A percentile compares a stretch with the other conserved stretches of the same genome.
These are phyloP conservation scores for Arthrobotrys entomopaga DNA, from an alignment of 2,329 filamentous ascomycete species.

Conservation along the genomic window DNA sequence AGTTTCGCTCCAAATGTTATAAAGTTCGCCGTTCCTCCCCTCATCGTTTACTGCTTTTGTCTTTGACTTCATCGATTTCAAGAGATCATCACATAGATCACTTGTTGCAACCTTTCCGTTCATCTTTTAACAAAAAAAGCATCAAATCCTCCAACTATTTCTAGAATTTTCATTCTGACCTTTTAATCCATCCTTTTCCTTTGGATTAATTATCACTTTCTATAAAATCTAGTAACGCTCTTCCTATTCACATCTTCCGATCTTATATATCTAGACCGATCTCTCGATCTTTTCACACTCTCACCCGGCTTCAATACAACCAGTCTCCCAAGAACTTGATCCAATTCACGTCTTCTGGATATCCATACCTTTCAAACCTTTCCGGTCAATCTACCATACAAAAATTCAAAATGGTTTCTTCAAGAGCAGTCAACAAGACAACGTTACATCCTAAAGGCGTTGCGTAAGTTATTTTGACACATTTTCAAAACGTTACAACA, in stretches of 20 bases:
- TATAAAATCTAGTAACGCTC: neutral
- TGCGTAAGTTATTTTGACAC: constrained; percentile 39
- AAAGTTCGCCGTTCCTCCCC: constrained; percentile 52
- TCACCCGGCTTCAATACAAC: constrained; percentile 22
- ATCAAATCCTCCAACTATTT: neutral
- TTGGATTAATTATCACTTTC: neutral
- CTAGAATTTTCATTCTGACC: neutral
- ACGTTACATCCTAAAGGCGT: constrained; percentile 54
- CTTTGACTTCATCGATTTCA: constrained; percentile 55
- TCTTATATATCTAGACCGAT: neutral
- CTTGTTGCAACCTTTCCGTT: constrained; percentile 41
- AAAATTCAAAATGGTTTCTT: constrained; percentile 58
- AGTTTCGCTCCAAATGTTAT: constrained; percentile 51
- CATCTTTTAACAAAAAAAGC: neutral
- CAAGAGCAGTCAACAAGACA: constrained; percentile 63
- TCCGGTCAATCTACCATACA: constrained; percentile 38
- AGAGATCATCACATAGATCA: constrained; percentile 36
- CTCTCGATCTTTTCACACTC: constrained; percentile 6
- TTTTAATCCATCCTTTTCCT: neutral
- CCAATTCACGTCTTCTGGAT: constrained; percentile 39
- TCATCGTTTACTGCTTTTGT: constrained; percentile 39
- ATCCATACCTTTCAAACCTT: constrained; percentile 42
- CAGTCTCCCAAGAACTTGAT: constrained; percentile 14
- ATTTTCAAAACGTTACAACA: neutral
- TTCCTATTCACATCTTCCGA: no score